A percentile compares a stretch with the other conserved stretches of the same genome.
Conservation (phyloP, 768 basidiomycete genomes). For the Kwoniella mangroviensis region DNA sequence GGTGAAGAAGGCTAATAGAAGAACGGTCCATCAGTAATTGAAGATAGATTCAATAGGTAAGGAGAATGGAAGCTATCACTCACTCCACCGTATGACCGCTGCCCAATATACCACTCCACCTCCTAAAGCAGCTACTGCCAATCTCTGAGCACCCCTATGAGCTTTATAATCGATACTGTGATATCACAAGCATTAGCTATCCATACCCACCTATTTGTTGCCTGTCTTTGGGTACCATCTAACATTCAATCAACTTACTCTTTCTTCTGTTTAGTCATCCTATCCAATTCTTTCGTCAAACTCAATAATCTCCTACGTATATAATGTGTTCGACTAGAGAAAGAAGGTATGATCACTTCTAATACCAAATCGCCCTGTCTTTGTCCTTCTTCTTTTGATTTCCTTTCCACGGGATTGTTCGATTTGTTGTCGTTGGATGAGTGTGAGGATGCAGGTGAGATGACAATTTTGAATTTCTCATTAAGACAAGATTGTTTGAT, state of each 20-base stretch:
- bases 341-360: slow-evolving; percentile 68
- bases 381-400: background rate
- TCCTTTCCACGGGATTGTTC: too few relatives aligned
- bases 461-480: slow-evolving; percentile 64
- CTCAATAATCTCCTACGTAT: slow-evolving; percentile 62
- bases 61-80: slow-evolving; percentile 51
- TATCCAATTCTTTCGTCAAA: slow-evolving; percentile 61
- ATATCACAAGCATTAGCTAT: background rate
- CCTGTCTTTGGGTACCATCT: too few relatives aligned
- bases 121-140: slow-evolving; percentile 67
- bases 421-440: too few relatives aligned
- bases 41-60: background rate
- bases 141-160: slow-evolving; percentile 64
- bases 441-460: slow-evolving; percentile 20
- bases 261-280: slow-evolving; percentile 66
- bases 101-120: slow-evolving; percentile 71
- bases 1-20: slow-evolving; percentile 44
- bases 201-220: too few relatives aligned
- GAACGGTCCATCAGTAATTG: background rate
- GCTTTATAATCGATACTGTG: slow-evolving; percentile 63
- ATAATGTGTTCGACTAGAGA: slow-evolving; percentile 68
- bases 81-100: slow-evolving; percentile 67
- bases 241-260: slow-evolving; percentile 55
- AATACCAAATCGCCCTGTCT: slow-evolving; percentile 52
- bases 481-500: slow-evolving; percentile 67